These are phyloP conservation scores for Trichosphaerium sp. DNA, from an alignment of 78 protist genomes.

Conservation along the genomic window DNA sequence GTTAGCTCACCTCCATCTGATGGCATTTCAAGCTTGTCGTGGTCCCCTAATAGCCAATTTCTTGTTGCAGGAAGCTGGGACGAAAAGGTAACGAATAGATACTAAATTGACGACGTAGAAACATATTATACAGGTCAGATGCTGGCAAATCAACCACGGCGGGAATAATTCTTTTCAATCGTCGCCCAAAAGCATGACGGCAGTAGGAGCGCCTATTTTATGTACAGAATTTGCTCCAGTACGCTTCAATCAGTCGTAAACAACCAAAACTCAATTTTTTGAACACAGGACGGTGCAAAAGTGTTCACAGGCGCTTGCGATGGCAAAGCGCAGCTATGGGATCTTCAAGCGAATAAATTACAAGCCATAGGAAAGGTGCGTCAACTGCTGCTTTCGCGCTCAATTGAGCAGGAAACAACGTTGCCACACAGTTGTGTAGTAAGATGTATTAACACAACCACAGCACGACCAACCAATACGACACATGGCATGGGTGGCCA, in stretches of 20 bases:
- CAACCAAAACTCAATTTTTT: neutral
- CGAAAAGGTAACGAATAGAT: neutral
- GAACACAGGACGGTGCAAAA: conserved; percentile 35
- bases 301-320: conserved; percentile 60
- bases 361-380: conserved; percentile 43
- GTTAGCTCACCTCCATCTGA: conserved; percentile 33
- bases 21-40: conserved; percentile 35
- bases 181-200: conserved; percentile 20
- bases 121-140: neutral
- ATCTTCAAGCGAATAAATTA: conserved; percentile 30
- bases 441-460: neutral
- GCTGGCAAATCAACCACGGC: conserved; percentile 27
- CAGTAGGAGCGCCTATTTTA: conserved; percentile 31
- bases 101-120: neutral
- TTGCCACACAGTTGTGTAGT: neutral
- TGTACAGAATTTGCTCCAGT: conserved; percentile 44
- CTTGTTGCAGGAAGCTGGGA: conserved; percentile 63
- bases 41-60: conserved; percentile 34
- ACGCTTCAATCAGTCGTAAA: neutral
- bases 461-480: conserved; percentile 62
- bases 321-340: conserved; percentile 41
- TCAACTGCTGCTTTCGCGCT: neutral
- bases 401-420: neutral
- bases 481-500: conserved; percentile 33
- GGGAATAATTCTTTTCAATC: neutral